These are phyloP conservation scores for Trichomonascus vanleenenianus DNA, from an alignment of 805 yeast genomes.

Conservation along the genomic window DNA sequence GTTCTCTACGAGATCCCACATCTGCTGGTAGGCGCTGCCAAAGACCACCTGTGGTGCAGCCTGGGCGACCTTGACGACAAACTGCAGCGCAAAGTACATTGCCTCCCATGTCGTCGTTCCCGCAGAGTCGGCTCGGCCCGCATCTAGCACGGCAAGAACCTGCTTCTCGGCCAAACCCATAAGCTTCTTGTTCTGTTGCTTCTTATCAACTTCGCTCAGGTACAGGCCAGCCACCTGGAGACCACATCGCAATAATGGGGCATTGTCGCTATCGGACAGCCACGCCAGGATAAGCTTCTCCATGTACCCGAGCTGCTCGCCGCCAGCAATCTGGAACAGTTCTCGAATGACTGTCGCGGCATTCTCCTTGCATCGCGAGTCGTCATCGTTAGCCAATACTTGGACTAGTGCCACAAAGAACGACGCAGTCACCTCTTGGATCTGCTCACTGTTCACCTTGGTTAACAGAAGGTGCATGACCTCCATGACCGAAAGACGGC, in stretches of 20 bases:
- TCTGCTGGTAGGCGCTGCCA: slow-evolving; percentile 24
- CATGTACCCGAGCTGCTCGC: slow-evolving; percentile 27
- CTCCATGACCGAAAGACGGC: slow-evolving; percentile 88
- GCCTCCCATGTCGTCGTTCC: slow-evolving; percentile 64
- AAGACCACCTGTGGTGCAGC: slow-evolving; percentile 25
- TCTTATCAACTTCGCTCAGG: slow-evolving; percentile 40
- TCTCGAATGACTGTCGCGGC: slow-evolving; percentile 54
- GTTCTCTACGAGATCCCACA: slow-evolving; percentile 48
- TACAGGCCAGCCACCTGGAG: slow-evolving; percentile 61
- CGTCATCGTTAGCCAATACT: slow-evolving; percentile 69
- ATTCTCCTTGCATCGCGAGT: slow-evolving; percentile 75
- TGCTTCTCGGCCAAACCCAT: slow-evolving; percentile 35
- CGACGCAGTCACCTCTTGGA: slow-evolving; percentile 42
- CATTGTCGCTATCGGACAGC: slow-evolving; percentile 49
- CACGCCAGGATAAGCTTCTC: slow-evolving; percentile 47
- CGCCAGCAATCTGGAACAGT: slow-evolving; percentile 42
- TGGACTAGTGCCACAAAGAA: slow-evolving; percentile 79
- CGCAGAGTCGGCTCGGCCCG: slow-evolving; percentile 33
- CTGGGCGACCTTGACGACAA: slow-evolving; percentile 32
- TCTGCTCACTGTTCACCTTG: slow-evolving; percentile 48
- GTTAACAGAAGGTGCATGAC: slow-evolving; percentile 61
- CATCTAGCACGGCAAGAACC: slow-evolving; percentile 30
- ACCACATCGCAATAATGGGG: slow-evolving; percentile 62
- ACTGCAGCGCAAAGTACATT: slow-evolving; percentile 57
- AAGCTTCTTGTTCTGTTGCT: slow-evolving; percentile 30